Percentiles rank a stretch among this genome's conserved stretches.
These are phyloP conservation scores for Nitzschia sp. DNA, from an alignment of 108 stramenopile genomes.

Conservation along the genomic window DNA sequence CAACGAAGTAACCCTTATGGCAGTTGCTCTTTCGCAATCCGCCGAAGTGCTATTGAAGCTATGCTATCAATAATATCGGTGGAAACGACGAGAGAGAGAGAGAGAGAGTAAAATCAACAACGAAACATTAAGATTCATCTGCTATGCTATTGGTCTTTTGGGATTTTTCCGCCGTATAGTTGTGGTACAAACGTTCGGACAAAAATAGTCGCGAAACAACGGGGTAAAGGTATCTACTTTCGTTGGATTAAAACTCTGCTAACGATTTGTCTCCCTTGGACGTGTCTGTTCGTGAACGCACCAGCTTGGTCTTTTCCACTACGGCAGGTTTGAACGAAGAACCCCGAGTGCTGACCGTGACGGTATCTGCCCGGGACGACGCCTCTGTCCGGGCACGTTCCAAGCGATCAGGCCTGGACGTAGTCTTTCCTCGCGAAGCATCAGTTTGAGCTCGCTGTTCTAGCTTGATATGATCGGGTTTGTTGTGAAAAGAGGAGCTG, in stretches of 20 bases:
- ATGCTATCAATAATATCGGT: too few relatives aligned
- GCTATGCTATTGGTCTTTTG: too few relatives aligned
- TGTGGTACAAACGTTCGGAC: too few relatives aligned
- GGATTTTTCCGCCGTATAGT: too few relatives aligned
- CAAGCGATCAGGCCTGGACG: neutral
- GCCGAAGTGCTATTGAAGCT: too few relatives aligned
- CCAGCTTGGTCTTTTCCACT: neutral
- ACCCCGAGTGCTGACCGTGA: neutral
- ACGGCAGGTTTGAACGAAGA: neutral
- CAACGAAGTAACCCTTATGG: too few relatives aligned
- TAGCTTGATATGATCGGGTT: neutral
- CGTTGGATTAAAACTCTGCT: constrained; percentile 8
- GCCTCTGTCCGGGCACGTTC: constrained; percentile 10
- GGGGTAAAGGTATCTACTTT: neutral
- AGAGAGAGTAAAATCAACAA: too few relatives aligned
- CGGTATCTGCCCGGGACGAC: neutral
- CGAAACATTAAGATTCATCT: too few relatives aligned
- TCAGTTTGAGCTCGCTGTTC: constrained; percentile 2
- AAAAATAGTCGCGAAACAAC: neutral
- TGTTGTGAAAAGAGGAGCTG: neutral
- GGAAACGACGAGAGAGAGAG: too few relatives aligned
- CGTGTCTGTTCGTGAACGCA: neutral
- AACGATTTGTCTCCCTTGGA: neutral
- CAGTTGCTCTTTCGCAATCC: too few relatives aligned
- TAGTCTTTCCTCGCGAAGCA: neutral